These are phyloP conservation scores for Yarrowia yakushimensis DNA, from an alignment of 805 yeast species.

Conservation along the genomic window DNA sequence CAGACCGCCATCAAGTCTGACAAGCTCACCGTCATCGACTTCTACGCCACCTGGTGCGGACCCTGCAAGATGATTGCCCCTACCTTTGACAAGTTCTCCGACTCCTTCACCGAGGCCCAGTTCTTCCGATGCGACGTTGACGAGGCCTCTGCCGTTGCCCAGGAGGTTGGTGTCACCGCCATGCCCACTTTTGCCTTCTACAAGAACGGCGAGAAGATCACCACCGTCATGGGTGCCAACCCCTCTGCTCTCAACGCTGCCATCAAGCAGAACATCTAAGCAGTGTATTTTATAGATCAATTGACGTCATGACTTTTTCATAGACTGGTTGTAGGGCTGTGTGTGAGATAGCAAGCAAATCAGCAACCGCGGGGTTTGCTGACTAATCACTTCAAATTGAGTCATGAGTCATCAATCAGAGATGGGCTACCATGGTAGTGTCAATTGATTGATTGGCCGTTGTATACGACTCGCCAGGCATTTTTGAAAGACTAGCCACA, in stretches of 20 bases:
- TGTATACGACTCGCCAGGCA: no score
- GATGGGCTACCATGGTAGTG: no score
- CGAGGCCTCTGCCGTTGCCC: constrained; percentile 66
- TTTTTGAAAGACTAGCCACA: no score
- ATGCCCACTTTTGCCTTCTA: constrained; percentile 71
- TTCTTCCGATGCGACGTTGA: constrained; percentile 94
- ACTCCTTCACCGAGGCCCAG: constrained; percentile 57
- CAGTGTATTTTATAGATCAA: not conserved
- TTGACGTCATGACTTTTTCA: not conserved
- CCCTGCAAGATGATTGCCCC: constrained; percentile 99
- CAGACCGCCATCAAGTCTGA: constrained; percentile 55
- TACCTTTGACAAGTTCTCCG: constrained; percentile 54
- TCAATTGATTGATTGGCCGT: not conserved
- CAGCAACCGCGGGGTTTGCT: no score
- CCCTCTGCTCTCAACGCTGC: constrained; percentile 53
- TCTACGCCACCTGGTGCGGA: constrained; percentile 98
- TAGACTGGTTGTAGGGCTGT: no score
- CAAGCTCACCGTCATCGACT: constrained; percentile 87
- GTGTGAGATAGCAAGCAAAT: no score
- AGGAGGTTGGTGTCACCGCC: constrained; percentile 61
- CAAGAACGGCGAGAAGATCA: constrained; percentile 77
- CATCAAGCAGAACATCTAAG: constrained; percentile 51
- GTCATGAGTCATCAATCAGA: no score
- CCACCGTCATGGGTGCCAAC: constrained; percentile 86
- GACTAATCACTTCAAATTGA: no score